These are phyloP conservation scores for Penicillium brasilianum DNA, from an alignment of 2,329 filamentous ascomycete species.

Conservation along the genomic window DNA sequence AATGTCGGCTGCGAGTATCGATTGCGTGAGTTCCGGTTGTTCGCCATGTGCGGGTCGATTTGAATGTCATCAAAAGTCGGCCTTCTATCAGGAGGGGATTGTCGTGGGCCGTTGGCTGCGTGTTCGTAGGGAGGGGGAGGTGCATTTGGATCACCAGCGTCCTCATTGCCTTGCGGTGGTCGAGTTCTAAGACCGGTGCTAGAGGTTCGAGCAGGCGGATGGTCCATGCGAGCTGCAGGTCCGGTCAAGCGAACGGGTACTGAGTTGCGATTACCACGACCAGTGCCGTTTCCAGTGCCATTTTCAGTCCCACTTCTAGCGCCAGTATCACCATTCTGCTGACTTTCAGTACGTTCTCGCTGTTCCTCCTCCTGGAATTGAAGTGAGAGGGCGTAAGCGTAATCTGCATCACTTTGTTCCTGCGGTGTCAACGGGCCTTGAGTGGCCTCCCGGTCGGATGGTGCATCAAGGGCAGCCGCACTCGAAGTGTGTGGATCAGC, in stretches of 20 bases:
- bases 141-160: slow-evolving; percentile 52
- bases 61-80: slow-evolving; percentile 36
- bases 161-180: slow-evolving; percentile 26
- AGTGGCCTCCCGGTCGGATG: slow-evolving; percentile 20
- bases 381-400: slow-evolving; percentile 86
- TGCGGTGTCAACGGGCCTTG: slow-evolving; percentile 49
- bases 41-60: slow-evolving; percentile 22
- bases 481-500: slow-evolving; percentile 36
- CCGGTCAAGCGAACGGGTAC: slow-evolving; percentile 24
- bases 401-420: slow-evolving; percentile 71
- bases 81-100: slow-evolving; percentile 56
- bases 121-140: slow-evolving; percentile 71
- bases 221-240: slow-evolving; percentile 20
- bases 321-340: slow-evolving; percentile 31
- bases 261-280: slow-evolving; percentile 17
- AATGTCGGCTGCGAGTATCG: slow-evolving; percentile 10
- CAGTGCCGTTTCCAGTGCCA: slow-evolving; percentile 12
- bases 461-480: slow-evolving; percentile 20
- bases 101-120: slow-evolving; percentile 61
- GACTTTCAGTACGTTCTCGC: slow-evolving; percentile 58
- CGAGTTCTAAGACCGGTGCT: slow-evolving; percentile 28
- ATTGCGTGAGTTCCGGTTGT: slow-evolving; percentile 22
- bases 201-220: slow-evolving; percentile 26
- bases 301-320: background rate
- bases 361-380: slow-evolving; percentile 95